Evolutionary conservation across 257 asterid genomes (phyloP), one percentile per base, ranked within the genome.

Genomic region (Nicotiana benthamiana): DNA sequence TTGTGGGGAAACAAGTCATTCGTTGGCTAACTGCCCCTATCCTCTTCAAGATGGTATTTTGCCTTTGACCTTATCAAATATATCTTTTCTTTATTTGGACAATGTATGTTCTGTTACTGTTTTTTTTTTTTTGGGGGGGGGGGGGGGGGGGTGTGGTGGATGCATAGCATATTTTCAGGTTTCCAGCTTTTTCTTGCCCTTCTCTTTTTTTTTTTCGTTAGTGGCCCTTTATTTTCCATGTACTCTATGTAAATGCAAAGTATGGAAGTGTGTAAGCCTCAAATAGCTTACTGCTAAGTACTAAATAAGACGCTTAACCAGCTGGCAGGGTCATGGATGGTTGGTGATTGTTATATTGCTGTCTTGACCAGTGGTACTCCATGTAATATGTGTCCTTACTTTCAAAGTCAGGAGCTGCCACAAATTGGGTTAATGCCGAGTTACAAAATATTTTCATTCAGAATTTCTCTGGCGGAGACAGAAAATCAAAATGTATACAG

Each of bases 31-130:
- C 9, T 95, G 99, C 84, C 87, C 87, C 0, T 85, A 82, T 61
- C 99, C 99, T 75, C 93, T 88, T 78, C 97, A 93, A 88, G 97
- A 93, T 84, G 99, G 99, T 95, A 91, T 22, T 43, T 22, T 43
- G 16, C 15, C 60, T 63, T 26, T 24, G 61, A 74, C 9, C 26
- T 61, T 60, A 53, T 9, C 26, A 27, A 9, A 6, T 36, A 9
- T 56, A 43, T 43, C 28, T 30, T 53, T 67, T 26, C 24, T 56
- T 46, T 6, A 30, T 65, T 32, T 68, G 17, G 4, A 12, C 40
- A 62, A 66, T 67, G 59, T 30, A 20, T 24, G 26, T 61, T 27
- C 26, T 43, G 51, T 72, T 46, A 43, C 59, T 70, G 6, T 0
- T 10, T 24, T 46, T n/a, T 18, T 24, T 72, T 15, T 43, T 36